Evolutionary conservation across 2,329 filamentous ascomycete genomes (phyloP), one percentile per base, ranked within the genome.

Genomic region (Fusarium concolor): DNA sequence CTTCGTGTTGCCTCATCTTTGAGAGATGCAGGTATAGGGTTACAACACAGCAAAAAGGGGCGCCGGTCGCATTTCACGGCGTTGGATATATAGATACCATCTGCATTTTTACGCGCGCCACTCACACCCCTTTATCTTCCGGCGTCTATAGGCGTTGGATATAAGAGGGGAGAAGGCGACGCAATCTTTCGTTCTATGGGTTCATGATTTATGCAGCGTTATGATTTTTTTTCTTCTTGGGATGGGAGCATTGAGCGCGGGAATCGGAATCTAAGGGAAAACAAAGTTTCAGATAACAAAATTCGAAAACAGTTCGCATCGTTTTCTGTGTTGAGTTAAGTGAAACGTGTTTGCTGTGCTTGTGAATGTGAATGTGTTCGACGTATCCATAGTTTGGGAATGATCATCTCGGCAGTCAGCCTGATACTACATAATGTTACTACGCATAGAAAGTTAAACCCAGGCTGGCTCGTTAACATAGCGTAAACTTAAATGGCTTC

Each of bases 51-150:
- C 24, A 35, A 60, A 54, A 59, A 61, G 71, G 57, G 61, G 64
- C 60, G 62, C 66, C 67, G 62, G 67, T 55, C 68, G 67, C 71
- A 74, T 70, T 71, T 60, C 62, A 73, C 57, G 71, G 71, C 70
- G 71, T 74, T 74, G 71, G 71, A 74, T 74, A 73, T 53, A 71
- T 42, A 52, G 38, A 73, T 73, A 74, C 71, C 71, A 73, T 53
- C 70, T 71, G 67, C 50, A 58, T 64, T 62, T 55, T 22, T 56
- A 62, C 33, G 57, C 54, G 31, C 17, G 44, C 53, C 45, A 22
- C 43, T 28, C 28, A 17, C 38, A 22, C 11, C 31, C 35, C n/a
- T 22, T 24, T 56, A 10, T 29, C 42, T 39, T 15, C 11, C 28
- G 31, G 26, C 39, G 43, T 65, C 60, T 65, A 50, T 47, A 6